phyloP scores from a whole-genome alignment of 2,329 filamentous ascomycete genomes.

The Trichophyton schoenleinii region DNA sequence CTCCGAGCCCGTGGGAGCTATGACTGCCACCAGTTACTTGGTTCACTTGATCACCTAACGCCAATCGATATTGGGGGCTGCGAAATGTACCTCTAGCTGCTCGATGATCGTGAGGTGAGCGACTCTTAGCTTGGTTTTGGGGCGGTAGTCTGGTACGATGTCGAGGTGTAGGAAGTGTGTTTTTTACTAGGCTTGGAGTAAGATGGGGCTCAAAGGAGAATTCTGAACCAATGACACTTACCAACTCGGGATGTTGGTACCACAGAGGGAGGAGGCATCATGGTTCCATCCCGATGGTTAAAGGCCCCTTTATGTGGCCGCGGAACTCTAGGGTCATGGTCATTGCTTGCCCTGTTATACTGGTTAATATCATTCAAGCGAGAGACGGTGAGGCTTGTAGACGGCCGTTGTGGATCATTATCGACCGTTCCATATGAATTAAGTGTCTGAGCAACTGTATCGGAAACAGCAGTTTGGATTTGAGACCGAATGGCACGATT shows the following conservation, averaged over 20 bases:
- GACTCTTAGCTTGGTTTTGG: neutral
- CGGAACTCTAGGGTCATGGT: slow-evolving; percentile 27
- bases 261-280: slow-evolving; percentile 24
- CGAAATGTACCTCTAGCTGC: neutral
- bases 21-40: neutral
- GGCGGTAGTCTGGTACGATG: slow-evolving; percentile 13
- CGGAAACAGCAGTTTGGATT: slow-evolving; percentile 43
- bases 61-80: neutral
- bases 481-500: slow-evolving; percentile 42
- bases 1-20: slow-evolving; percentile 10
- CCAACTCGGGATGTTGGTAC: slow-evolving; percentile 16
- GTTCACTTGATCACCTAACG: neutral
- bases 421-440: slow-evolving; percentile 22
- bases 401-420: slow-evolving; percentile 12
- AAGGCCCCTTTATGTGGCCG: slow-evolving; percentile 28
- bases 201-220: neutral
- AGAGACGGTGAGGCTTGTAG: slow-evolving; percentile 17
- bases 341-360: slow-evolving; percentile 14
- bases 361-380: slow-evolving; percentile 15
- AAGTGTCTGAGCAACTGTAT: slow-evolving; percentile 38
- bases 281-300: slow-evolving; percentile 14
- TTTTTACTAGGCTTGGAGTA: slow-evolving; percentile 7
- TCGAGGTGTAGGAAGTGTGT: slow-evolving; percentile 9
- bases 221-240: slow-evolving; percentile 12
- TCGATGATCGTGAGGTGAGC: neutral